These are phyloP conservation scores for Paecilomyces dactylethromorphus DNA, from an alignment of 2,329 filamentous ascomycete species.

Conservation along the genomic window DNA sequence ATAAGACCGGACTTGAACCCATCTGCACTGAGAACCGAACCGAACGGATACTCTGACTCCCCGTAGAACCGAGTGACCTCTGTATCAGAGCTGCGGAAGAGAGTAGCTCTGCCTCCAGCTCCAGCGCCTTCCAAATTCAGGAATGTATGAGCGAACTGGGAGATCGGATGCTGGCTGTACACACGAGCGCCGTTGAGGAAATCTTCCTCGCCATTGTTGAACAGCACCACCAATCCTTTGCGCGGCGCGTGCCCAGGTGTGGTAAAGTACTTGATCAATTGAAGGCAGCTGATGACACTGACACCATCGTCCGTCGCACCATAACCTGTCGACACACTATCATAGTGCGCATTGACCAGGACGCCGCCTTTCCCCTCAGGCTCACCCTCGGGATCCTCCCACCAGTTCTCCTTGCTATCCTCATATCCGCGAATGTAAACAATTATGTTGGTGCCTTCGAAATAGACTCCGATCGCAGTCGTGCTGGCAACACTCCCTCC, in stretches of 20 bases:
- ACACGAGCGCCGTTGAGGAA: constrained; percentile 79
- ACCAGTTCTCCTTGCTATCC: constrained; percentile 69
- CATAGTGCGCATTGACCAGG: constrained; percentile 91
- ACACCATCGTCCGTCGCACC: constrained; percentile 93
- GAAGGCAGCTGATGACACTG: constrained; percentile 77
- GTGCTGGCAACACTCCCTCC: constrained; percentile 33
- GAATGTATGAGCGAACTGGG: constrained; percentile 77
- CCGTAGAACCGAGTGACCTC: constrained; percentile 77
- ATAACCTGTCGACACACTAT: constrained; percentile 85
- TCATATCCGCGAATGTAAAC: constrained; percentile 81
- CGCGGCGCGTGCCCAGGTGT: constrained; percentile 63
- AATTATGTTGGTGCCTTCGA: constrained; percentile 87
- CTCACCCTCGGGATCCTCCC: constrained; percentile 47
- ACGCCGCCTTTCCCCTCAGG: constrained; percentile 65
- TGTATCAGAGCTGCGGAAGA: constrained; percentile 83
- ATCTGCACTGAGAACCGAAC: constrained; percentile 73
- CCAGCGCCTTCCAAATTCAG: constrained; percentile 93
- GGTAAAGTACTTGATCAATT: constrained; percentile 82
- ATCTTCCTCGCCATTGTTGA: constrained; percentile 97
- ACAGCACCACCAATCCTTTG: constrained; percentile 71
- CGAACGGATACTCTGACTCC: constrained; percentile 68
- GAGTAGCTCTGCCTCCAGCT: constrained; percentile 76
- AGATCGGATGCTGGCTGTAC: constrained; percentile 75
- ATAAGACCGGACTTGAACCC: constrained; percentile 75
- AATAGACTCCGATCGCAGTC: constrained; percentile 60